A percentile compares a stretch with the other conserved stretches of the same genome.
Evolutionary conservation across 2,329 filamentous ascomycete genomes (phyloP).

Genomic region (Cladosporium austrohemisphaericum): DNA sequence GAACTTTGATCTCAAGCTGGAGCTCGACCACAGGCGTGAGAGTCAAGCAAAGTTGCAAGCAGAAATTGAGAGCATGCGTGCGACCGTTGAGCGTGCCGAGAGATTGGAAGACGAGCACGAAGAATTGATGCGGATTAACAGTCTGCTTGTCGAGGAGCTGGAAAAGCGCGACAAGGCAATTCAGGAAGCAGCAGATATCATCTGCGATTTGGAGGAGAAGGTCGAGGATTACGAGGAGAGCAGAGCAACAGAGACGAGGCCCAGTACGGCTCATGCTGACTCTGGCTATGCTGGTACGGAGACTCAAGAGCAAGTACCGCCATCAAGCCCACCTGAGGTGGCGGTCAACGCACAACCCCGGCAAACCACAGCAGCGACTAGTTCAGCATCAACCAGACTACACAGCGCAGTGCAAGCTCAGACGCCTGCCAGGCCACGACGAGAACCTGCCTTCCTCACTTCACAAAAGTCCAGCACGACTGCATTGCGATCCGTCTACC

Average conservation of each 20-base stretch:
- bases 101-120: constrained; percentile 37
- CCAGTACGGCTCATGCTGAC: constrained; percentile 33
- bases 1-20: constrained; percentile 73
- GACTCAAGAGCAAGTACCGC: constrained; percentile 26
- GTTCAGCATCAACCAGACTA: neutral
- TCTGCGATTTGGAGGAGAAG: constrained; percentile 59
- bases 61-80: constrained; percentile 53
- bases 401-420: constrained; percentile 9
- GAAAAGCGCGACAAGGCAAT: constrained; percentile 68
- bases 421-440: constrained; percentile 26
- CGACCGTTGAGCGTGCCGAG: constrained; percentile 43
- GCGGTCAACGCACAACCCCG: neutral
- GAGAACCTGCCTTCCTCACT: constrained; percentile 31
- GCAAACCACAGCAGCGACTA: neutral
- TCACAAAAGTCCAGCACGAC: constrained; percentile 32
- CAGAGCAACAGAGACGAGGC: constrained; percentile 27
- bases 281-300: constrained; percentile 36
- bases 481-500: constrained; percentile 35
- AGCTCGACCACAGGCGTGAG: constrained; percentile 66
- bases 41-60: constrained; percentile 59
- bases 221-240: constrained; percentile 17
- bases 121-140: constrained; percentile 57
- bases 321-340: constrained; percentile 7
- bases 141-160: constrained; percentile 56
- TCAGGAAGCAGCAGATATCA: constrained; percentile 67